phyloP scores from a whole-genome alignment of 2,329 filamentous ascomycete species.

The Xylariaceae sp. region DNA sequence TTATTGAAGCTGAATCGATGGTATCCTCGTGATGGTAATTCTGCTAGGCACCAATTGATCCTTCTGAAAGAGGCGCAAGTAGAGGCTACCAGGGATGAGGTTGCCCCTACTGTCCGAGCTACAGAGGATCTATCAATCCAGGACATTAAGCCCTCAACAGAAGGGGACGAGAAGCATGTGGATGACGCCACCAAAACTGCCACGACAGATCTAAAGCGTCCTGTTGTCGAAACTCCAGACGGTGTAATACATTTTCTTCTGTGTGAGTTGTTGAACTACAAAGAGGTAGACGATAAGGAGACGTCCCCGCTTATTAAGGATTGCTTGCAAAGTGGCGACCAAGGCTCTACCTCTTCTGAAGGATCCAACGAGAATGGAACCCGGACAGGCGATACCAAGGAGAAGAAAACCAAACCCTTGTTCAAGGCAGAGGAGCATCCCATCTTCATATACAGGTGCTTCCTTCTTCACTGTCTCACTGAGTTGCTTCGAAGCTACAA shows the following conservation, averaged over 20 bases:
- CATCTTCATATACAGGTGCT: conserved; percentile 94
- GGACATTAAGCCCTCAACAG: conserved; percentile 57
- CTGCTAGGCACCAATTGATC: conserved; percentile 34
- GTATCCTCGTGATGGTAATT: conserved; percentile 34
- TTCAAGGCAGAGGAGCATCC: conserved; percentile 94
- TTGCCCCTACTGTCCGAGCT: conserved; percentile 42
- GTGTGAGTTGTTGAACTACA: conserved; percentile 85
- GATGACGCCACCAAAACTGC: conserved; percentile 58
- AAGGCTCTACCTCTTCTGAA: conserved; percentile 33
- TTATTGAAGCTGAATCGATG: conserved; percentile 69
- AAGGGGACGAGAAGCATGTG: conserved; percentile 55
- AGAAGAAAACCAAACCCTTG: conserved; percentile 63
- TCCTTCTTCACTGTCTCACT: conserved; percentile 84
- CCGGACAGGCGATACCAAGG: conserved; percentile 39
- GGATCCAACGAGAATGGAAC: conserved; percentile 25
- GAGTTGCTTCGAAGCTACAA: conserved; percentile 91
- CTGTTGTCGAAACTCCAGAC: conserved; percentile 85
- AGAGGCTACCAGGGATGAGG: conserved; percentile 35
- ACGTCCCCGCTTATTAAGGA: conserved; percentile 42
- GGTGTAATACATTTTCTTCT: conserved; percentile 93
- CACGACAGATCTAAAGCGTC: conserved; percentile 65
- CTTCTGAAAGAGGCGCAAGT: conserved; percentile 38
- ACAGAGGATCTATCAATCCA: conserved; percentile 44
- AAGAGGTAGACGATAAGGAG: conserved; percentile 85
- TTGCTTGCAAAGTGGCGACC: conserved; percentile 33